Base-by-base conservation (phyloP, 805 yeast genomes). In the Priceomyces melissophilus region DNA sequence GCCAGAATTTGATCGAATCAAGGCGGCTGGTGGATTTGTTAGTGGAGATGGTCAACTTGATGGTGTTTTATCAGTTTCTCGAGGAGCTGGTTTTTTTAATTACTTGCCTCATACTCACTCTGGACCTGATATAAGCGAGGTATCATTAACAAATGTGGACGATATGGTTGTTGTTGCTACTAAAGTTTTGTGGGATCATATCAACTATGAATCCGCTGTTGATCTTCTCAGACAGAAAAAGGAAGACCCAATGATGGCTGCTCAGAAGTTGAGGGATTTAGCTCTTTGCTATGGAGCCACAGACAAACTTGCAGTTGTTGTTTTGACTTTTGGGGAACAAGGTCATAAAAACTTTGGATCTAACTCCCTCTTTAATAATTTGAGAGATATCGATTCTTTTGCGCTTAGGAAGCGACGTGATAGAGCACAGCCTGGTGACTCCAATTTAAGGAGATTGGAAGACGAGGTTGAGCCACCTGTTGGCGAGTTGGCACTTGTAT, bases 401-500 rank as follows among this genome's bases (percentile, higher is more conserved):
- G 54, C 55, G 5, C 55, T 52, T 57, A 59, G 61, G 31, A 65
- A 78, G 32, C 69, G 78, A 54, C 71, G 79, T 46, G 82, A 75
- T 36, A 60, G 78, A 61, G 41, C 53, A 35, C 47, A 47, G 30
- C 50, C 57, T 0, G 55, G 79, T 48, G 96, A 90, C 60, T 78
- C 95, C 0, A 76, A 82, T 2, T 69, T 90, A 50, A 80, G 96
- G 52, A 78, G 95, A 54, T 69, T 89, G 40, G 95, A 87, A 45
- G 86, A 84, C 31, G 99, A 93, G 56, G 90, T 93, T 43, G 82
- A 84, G 8, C 97, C 99, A 2, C 99, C 99, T 2, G 82, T 83
- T 4, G 98, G 98, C 2, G 89, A 88, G 38, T 69, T 93, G 37
- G 96, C 99, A 0, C 83, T 93, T 79, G 97, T 91, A 1, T 93